Evolutionary conservation across 176 grass and related monocot species (phyloP).

Genomic region (Zea mays): DNA sequence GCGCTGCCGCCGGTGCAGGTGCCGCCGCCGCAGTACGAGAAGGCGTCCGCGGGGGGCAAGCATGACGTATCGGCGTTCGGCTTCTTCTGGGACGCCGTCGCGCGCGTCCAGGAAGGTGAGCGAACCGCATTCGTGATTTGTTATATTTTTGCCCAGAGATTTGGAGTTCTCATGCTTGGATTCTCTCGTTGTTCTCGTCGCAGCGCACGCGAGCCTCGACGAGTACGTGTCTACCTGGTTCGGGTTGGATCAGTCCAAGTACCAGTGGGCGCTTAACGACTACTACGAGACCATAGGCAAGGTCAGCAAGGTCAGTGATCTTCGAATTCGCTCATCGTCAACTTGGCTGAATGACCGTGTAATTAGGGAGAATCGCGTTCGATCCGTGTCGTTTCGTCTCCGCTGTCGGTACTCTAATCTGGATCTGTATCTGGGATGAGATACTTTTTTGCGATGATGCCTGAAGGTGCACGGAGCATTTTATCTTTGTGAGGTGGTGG

Average conservation of each 20-base stretch:
- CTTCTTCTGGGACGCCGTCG: slow-evolving; percentile 91
- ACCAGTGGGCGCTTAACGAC: slow-evolving; percentile 95
- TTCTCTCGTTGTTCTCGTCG: background rate
- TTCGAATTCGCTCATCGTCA: slow-evolving; percentile 3
- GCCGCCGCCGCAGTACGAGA: slow-evolving; percentile 72
- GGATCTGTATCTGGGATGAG: slow-evolving; percentile 30
- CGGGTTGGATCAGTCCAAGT: slow-evolving; percentile 90
- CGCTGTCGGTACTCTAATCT: slow-evolving; percentile 21
- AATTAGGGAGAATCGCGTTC: slow-evolving; percentile 21
- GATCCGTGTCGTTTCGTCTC: slow-evolving; percentile 30
- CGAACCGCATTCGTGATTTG: background rate
- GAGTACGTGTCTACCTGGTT: slow-evolving; percentile 89
- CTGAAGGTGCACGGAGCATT: background rate
- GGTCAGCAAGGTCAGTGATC: slow-evolving; percentile 69
- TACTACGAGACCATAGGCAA: slow-evolving; percentile 88
- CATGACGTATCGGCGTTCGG: slow-evolving; percentile 64
- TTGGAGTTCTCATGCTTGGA: slow-evolving; percentile 22
- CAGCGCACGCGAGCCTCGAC: slow-evolving; percentile 73
- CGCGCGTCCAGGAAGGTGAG: slow-evolving; percentile 80
- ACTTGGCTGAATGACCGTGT: background rate
- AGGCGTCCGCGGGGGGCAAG: slow-evolving; percentile 40
- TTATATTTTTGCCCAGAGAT: background rate
- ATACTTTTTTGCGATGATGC: background rate
- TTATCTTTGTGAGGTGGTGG: background rate
- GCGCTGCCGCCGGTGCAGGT: slow-evolving; percentile 59